Evolutionary conservation across 805 yeast genomes (phyloP), one percentile per base, ranked within the genome.

Genomic region (Wickerhamiella shivajii): DNA sequence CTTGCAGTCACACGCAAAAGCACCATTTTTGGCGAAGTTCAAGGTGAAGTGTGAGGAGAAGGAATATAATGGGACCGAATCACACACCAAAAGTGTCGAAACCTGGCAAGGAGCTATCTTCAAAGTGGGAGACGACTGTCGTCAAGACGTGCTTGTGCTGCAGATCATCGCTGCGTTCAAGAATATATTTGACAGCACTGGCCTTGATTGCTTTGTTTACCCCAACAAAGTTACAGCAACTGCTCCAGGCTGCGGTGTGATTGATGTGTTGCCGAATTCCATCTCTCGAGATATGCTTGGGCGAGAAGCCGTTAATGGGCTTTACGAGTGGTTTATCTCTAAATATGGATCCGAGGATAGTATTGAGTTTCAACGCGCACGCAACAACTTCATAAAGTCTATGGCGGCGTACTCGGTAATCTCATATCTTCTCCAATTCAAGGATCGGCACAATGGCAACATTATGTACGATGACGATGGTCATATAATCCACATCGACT

Each of bases 171-270:
- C 95, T 3, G 74, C 90, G 23, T 90, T 92, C 64, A 69, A 93
- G 47, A 74, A 87, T 27, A 80, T 90, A 33, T 90, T 95, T 92
- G 70, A 72, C 41, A 68, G 71, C 42, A 73, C 79, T 9, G 97
- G 97, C 1, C 63, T 90, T 41, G 97, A 90, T 53, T 68, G 87
- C 27, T 90, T 66, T 55, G 92, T 90, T 17, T 92, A 71, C 59
- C 98, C 99, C 1, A 70, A 90, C 56, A 63, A 96, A 44, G 98
- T 90, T 17, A 85, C 95, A 0, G 98, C 99, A 1, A 90, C 99
- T 7, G 95, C 94, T 2, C 97, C 98, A 1, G 98, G 99, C 0
- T 85, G 97, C 61, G 99, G 99, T 57, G 93, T 90, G 27, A 90
- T 90, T 60, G 99, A 92, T 53, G 98, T 92, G 20, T 66, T 90